A percentile compares a stretch with the other conserved stretches of the same genome.
These are phyloP conservation scores for Citrullus colocynthis DNA, from an alignment of 306 rosid species.

Conservation along the genomic window DNA sequence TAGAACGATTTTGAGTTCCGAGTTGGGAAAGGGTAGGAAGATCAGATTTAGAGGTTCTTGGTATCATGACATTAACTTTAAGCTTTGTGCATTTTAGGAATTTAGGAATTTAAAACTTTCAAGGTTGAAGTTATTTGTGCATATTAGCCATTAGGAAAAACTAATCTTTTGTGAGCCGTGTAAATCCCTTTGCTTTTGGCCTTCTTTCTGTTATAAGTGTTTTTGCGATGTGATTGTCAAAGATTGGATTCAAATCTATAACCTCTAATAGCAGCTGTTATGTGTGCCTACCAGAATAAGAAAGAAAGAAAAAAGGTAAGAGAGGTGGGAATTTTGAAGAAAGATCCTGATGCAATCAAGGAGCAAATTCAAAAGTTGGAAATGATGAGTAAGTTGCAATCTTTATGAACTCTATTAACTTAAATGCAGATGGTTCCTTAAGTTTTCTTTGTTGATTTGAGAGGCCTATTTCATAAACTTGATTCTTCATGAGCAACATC, in stretches of 20 bases:
- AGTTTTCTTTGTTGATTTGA: neutral
- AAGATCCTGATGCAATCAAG: slow-evolving; percentile 98
- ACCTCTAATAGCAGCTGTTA: slow-evolving; percentile 10
- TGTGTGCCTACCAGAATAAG: slow-evolving; percentile 49
- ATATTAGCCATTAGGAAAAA: neutral
- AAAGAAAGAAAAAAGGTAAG: slow-evolving; percentile 98
- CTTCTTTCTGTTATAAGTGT: neutral
- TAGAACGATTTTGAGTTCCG: neutral
- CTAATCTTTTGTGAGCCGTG: neutral
- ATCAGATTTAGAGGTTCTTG: neutral
- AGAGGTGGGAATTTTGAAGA: slow-evolving; percentile 98
- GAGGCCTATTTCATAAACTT: neutral
- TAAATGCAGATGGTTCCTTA: neutral
- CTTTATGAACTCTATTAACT: neutral
- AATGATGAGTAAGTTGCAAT: slow-evolving; percentile 62
- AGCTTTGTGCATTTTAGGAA: neutral
- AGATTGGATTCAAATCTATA: neutral
- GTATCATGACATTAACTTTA: neutral
- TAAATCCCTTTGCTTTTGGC: neutral
- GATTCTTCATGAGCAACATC: neutral
- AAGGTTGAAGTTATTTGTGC: neutral
- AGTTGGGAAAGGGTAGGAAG: neutral
- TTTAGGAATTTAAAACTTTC: neutral
- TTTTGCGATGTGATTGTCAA: neutral
- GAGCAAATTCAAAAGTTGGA: slow-evolving; percentile 63